Evolutionary conservation across 2,329 filamentous ascomycete species (phyloP).

Genomic region (Talaromyces marneffei): DNA sequence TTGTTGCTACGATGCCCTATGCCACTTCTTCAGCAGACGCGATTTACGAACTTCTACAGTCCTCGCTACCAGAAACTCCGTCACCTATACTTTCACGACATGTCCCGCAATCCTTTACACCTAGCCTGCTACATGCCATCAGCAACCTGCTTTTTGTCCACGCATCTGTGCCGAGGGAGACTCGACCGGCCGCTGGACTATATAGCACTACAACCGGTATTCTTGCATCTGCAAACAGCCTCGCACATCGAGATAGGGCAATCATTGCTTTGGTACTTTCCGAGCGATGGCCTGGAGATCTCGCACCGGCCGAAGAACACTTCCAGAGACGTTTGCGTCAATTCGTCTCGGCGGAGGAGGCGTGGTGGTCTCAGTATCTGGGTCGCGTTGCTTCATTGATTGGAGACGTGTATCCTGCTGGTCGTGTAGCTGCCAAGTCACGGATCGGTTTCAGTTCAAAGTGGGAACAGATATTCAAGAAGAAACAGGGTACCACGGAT

Average conservation of each 20-base stretch:
- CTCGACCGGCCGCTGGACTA: constrained; percentile 61
- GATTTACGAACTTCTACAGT: constrained; percentile 46
- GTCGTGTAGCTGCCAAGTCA: constrained; percentile 32
- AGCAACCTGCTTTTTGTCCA: constrained; percentile 56
- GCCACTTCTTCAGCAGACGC: constrained; percentile 44
- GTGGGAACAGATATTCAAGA: constrained; percentile 40
- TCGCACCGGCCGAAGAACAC: constrained; percentile 52
- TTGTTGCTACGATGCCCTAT: constrained; percentile 53
- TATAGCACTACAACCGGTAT: constrained; percentile 65
- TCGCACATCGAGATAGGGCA: constrained; percentile 67
- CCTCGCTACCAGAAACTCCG: constrained; percentile 39
- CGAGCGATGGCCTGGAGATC: constrained; percentile 65
- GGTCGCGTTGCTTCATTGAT: constrained; percentile 56
- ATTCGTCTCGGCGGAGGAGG: constrained; percentile 49
- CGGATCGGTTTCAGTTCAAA: constrained; percentile 38
- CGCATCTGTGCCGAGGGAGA: constrained; percentile 48
- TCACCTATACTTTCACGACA: constrained; percentile 19
- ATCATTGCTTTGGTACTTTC: constrained; percentile 66
- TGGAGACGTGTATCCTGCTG: constrained; percentile 57
- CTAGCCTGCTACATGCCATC: constrained; percentile 50
- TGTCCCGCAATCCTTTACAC: constrained; percentile 40
- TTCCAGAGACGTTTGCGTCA: constrained; percentile 51
- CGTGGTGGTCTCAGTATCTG: constrained; percentile 62
- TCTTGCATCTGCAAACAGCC: constrained; percentile 62
- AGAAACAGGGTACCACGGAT: constrained; percentile 35